Conservation (phyloP, 179 eudicot species). For the Spinacia oleracea region DNA sequence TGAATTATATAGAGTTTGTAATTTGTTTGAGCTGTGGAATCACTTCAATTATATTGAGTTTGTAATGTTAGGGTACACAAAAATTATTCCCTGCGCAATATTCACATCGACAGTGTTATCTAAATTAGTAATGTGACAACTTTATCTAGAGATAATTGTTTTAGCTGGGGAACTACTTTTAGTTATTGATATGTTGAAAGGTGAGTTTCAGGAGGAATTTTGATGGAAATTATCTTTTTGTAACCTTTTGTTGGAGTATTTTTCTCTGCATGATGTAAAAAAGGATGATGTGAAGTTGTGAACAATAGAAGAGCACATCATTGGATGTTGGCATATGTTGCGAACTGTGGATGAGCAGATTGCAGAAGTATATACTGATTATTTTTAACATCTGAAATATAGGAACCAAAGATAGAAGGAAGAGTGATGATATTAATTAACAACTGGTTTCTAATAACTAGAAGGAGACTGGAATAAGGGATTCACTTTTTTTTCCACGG, state of each 20-base stretch:
- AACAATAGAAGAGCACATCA: background rate
- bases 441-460: background rate
- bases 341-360: background rate
- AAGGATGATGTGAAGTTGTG: slow-evolving; percentile 1
- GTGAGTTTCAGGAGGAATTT: background rate
- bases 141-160: too few species aligned
- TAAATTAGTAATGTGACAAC: background rate
- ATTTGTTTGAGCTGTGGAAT: background rate
- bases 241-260: background rate
- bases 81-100: too few species aligned
- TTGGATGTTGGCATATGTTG: background rate
- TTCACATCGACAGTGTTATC: background rate
- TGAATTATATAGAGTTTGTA: background rate
- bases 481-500: background rate
- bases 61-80: too few species aligned
- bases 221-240: background rate
- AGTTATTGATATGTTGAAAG: background rate
- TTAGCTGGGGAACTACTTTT: background rate
- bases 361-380: background rate
- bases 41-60: background rate
- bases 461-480: background rate
- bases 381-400: background rate
- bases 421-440: background rate
- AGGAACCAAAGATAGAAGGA: background rate
- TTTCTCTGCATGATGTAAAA: background rate